These are phyloP conservation scores for Asclepias syriaca DNA, from an alignment of 257 asterid genomes.

Conservation along the genomic window DNA sequence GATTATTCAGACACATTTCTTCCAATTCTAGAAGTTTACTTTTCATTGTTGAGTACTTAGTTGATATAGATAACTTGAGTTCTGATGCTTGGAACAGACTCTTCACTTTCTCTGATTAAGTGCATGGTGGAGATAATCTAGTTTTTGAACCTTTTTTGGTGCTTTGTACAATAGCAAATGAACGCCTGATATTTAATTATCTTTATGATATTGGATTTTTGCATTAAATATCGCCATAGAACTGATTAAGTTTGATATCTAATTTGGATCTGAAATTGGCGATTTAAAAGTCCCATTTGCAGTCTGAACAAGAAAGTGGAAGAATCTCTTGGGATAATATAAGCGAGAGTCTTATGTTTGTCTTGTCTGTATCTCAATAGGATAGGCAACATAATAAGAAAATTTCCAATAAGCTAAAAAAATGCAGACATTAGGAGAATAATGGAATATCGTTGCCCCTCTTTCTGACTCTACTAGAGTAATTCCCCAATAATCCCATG, in stretches of 20 bases:
- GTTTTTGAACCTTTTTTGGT: neutral
- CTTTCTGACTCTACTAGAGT: neutral
- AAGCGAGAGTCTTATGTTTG: neutral
- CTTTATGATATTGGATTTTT: neutral
- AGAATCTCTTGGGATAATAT: neutral
- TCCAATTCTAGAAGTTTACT: neutral
- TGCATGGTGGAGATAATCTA: neutral
- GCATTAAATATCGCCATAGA: too few relatives aligned
- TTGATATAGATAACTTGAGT: neutral
- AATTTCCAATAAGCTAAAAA: neutral
- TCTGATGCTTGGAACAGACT: neutral
- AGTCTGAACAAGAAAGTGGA: neutral
- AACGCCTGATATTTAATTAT: neutral
- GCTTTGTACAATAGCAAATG: neutral
- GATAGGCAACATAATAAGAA: neutral
- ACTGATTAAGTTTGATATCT: neutral
- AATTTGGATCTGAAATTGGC: neutral
- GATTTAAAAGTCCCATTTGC: neutral
- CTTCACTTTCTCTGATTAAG: neutral
- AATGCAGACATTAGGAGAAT: neutral
- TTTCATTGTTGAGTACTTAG: neutral
- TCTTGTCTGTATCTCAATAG: neutral
- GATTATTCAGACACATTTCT: neutral
- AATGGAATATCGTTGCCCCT: neutral
- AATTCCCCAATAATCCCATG: neutral